Conservation (phyloP, 257 asterid species). For the Primulina eburnea region DNA sequence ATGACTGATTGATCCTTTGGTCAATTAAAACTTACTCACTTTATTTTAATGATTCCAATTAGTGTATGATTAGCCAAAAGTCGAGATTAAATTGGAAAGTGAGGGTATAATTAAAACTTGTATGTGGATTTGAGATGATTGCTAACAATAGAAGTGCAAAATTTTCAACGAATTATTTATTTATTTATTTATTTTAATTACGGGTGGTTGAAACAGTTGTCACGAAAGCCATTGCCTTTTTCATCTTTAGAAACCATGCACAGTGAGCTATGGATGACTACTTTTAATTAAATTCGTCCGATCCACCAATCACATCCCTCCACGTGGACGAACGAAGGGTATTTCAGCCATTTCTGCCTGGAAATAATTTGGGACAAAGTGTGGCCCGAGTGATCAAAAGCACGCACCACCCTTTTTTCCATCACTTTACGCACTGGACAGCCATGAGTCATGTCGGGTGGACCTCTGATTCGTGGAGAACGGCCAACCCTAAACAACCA, state of each 20-base stretch:
- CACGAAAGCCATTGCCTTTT: constrained; percentile 22
- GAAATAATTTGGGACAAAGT: constrained; percentile 25
- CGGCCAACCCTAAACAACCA: background rate
- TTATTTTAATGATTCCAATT: background rate
- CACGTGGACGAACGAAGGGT: constrained; percentile 19
- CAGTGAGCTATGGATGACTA: constrained; percentile 5
- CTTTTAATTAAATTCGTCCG: background rate
- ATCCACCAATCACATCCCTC: constrained; percentile 17
- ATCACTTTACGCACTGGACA: constrained; percentile 16
- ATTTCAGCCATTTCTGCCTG: background rate
- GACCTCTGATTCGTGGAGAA: background rate
- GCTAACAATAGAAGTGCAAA: background rate
- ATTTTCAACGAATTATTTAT: background rate
- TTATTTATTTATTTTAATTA: constrained; percentile 1
- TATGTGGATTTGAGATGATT: background rate
- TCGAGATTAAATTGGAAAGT: background rate
- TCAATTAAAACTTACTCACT: no score
- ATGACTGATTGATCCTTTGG: no score
- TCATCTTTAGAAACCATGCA: constrained; percentile 11
- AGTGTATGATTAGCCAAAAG: no score
- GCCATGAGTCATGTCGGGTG: constrained; percentile 40
- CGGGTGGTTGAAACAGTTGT: constrained; percentile 33
- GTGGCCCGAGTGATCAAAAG: constrained; percentile 35
- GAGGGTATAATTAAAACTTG: background rate
- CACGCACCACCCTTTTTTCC: constrained; percentile 6